phyloP scores from a whole-genome alignment of 2,329 filamentous ascomycete genomes.

The Colletotrichum sojae region DNA sequence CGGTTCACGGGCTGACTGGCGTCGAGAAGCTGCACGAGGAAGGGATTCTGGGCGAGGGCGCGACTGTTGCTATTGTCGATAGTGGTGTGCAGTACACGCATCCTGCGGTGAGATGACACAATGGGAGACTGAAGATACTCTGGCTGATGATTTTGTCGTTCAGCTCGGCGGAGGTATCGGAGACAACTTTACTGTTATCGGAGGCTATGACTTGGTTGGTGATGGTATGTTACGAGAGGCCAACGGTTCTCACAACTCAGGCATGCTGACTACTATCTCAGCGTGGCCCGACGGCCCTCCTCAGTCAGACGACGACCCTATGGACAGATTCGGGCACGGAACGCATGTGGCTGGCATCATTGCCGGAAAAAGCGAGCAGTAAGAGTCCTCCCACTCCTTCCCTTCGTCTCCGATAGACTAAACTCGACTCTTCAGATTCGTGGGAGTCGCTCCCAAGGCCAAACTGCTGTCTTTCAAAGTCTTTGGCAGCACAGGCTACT shows the following conservation, averaged over 20 bases:
- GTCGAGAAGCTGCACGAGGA: slow-evolving; percentile 55
- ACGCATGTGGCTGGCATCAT: slow-evolving; percentile 51
- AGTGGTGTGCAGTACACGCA: slow-evolving; percentile 58
- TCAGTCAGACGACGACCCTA: slow-evolving; percentile 21
- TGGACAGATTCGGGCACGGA: slow-evolving; percentile 19
- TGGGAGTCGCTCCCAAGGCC: slow-evolving; percentile 48
- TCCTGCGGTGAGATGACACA: slow-evolving; percentile 52
- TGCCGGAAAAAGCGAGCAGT: slow-evolving; percentile 44
- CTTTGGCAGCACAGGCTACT: slow-evolving; percentile 38
- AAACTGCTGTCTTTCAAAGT: slow-evolving; percentile 48
- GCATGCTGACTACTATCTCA: neutral
- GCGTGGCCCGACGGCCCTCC: slow-evolving; percentile 21
- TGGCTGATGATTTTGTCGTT: neutral
- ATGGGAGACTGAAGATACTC: too few relatives aligned
- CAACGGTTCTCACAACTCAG: too few relatives aligned
- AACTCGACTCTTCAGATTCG: slow-evolving; percentile 3
- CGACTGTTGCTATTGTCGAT: slow-evolving; percentile 56
- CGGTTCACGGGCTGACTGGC: slow-evolving; percentile 55
- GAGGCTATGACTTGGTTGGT: slow-evolving; percentile 30
- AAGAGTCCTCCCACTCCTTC: slow-evolving; percentile 3
- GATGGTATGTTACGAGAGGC: too few relatives aligned
- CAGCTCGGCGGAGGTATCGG: slow-evolving; percentile 30
- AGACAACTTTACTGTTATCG: slow-evolving; percentile 5
- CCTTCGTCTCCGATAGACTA: neutral
- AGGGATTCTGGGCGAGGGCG: slow-evolving; percentile 55